Evolutionary conservation across 345 rosid genomes (phyloP).

Genomic region (Psidium friedrichsthalianum): DNA sequence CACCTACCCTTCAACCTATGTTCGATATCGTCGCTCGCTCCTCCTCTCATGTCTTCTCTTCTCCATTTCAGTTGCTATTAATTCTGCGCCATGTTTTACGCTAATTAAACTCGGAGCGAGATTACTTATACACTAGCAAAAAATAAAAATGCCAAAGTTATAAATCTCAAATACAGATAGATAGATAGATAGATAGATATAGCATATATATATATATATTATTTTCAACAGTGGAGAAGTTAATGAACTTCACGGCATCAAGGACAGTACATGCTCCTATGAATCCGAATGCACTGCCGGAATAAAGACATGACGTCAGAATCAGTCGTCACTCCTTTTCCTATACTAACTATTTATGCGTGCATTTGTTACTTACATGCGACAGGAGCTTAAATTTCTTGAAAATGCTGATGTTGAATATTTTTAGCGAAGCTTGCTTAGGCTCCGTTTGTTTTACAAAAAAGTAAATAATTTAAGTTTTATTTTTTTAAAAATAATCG

Average conservation of each 20-base stretch:
- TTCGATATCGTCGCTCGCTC: neutral
- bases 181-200: neutral
- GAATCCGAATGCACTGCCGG: neutral
- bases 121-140: neutral
- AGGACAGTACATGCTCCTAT: neutral
- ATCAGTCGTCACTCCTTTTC: neutral
- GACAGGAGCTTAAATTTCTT: neutral
- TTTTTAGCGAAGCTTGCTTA: neutral
- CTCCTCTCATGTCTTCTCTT: neutral
- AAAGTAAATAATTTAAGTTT: fast-evolving
- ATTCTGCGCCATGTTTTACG: fast-evolving
- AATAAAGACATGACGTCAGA: neutral
- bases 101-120: neutral
- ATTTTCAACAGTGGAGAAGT: neutral
- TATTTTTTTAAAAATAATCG: neutral
- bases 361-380: neutral
- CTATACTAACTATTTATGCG: neutral
- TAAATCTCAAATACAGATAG: neutral
- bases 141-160: neutral
- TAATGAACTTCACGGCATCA: neutral
- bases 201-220: neutral
- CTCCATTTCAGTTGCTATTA: neutral
- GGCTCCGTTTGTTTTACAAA: neutral
- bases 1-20: neutral
- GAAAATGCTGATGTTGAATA: neutral